These are phyloP conservation scores for Ophiostoma sp. DNA, from an alignment of 2,329 filamentous ascomycete genomes.

Conservation along the genomic window DNA sequence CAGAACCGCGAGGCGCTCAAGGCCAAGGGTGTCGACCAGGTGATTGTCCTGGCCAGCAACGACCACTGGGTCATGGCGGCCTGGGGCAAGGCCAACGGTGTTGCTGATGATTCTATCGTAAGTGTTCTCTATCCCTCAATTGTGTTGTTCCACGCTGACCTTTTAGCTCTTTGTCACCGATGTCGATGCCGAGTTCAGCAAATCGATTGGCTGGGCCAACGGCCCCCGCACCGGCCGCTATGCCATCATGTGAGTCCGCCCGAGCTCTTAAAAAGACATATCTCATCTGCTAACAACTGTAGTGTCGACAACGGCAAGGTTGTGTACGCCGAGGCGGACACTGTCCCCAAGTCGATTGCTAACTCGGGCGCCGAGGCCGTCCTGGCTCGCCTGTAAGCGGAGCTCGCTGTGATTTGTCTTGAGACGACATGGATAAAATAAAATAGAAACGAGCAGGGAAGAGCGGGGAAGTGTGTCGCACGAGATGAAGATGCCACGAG, in stretches of 20 bases:
- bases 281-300: not conserved
- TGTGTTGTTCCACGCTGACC: no score
- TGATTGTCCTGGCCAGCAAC: slow-evolving; percentile 81
- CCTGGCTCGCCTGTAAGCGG: not conserved
- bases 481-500: not conserved
- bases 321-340: slow-evolving; percentile 10
- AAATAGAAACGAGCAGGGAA: not conserved
- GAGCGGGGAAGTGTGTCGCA: not conserved
- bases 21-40: slow-evolving; percentile 77
- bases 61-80: slow-evolving; percentile 86
- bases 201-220: not conserved
- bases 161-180: slow-evolving; percentile 10
- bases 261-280: not conserved
- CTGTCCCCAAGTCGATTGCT: slow-evolving; percentile 2
- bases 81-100: slow-evolving; percentile 84
- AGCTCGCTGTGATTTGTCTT: not conserved
- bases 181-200: not conserved
- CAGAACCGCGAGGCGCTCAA: slow-evolving; percentile 68
- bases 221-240: not conserved
- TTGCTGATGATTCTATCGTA: slow-evolving; percentile 67
- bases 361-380: slow-evolving; percentile 3
- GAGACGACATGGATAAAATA: not conserved
- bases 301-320: slow-evolving; percentile 15
- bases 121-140: slow-evolving; percentile 31
- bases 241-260: slow-evolving; percentile 1